Percentiles rank a stretch among this genome's conserved stretches.
Evolutionary conservation across 768 basidiomycete genomes (phyloP).

Genomic region (Erythrobasidium yunnanense): DNA sequence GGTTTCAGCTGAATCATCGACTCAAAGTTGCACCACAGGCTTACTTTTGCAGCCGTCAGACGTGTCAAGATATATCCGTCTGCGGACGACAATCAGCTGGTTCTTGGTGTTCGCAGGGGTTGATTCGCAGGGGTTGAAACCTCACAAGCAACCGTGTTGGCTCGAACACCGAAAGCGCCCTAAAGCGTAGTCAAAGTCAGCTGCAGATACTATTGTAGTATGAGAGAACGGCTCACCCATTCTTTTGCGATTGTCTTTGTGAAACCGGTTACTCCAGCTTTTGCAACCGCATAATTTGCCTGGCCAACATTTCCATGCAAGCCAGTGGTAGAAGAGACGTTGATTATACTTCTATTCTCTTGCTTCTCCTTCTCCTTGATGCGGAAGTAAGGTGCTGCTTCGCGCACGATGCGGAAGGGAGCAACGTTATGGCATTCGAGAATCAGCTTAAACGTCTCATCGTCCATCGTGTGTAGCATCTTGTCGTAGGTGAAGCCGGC

Average conservation of each 20-base stretch:
- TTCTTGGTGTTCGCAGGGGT: background rate
- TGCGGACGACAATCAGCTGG: background rate
- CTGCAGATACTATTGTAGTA: background rate
- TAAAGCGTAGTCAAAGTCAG: background rate
- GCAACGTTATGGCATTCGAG: conserved; percentile 74
- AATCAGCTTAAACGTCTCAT: conserved; percentile 70
- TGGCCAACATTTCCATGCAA: conserved; percentile 80
- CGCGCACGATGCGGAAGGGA: conserved; percentile 71
- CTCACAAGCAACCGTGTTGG: conserved; percentile 62
- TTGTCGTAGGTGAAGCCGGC: conserved; percentile 20
- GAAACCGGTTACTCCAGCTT: conserved; percentile 56
- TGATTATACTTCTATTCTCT: conserved; percentile 58
- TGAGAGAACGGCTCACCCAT: conserved; percentile 46
- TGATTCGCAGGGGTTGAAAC: background rate
- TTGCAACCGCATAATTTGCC: conserved; percentile 49
- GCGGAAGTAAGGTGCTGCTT: conserved; percentile 74
- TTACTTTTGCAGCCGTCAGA: conserved; percentile 60
- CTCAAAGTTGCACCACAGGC: too few species aligned
- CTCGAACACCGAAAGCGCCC: conserved; percentile 62
- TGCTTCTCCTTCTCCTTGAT: conserved; percentile 57
- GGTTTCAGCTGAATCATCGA: too few species aligned
- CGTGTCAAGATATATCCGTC: conserved; percentile 64
- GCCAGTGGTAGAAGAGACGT: conserved; percentile 66
- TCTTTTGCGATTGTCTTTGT: conserved; percentile 81
- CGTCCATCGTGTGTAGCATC: conserved; percentile 77